These are phyloP conservation scores for Amphicarpaea edgeworthii DNA, from an alignment of 306 rosid species.

Conservation along the genomic window DNA sequence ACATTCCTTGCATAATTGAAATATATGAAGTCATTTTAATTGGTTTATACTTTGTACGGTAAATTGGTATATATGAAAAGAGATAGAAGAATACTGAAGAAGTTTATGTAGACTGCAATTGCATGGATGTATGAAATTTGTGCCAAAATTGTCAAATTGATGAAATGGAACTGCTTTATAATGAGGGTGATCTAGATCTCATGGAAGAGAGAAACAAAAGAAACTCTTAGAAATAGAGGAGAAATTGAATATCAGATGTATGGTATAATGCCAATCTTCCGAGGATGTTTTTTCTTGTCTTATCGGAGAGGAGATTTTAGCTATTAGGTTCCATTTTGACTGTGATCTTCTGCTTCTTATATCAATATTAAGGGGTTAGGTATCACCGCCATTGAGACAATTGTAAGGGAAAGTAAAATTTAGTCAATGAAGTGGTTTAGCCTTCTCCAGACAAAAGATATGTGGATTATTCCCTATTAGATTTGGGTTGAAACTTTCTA, in stretches of 20 bases:
- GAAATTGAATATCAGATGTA: slow-evolving; percentile 21
- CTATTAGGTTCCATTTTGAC: background rate
- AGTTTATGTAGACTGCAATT: slow-evolving; percentile 16
- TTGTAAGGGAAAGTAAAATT: background rate
- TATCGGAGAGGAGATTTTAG: background rate
- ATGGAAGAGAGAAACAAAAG: background rate
- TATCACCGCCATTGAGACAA: background rate
- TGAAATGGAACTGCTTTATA: slow-evolving; percentile 20
- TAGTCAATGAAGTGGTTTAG: background rate
- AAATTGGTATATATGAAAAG: background rate
- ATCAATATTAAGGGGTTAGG: background rate
- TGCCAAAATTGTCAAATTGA: background rate
- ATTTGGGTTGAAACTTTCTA: background rate
- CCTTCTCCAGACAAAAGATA: slow-evolving; percentile 8
- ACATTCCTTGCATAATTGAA: background rate
- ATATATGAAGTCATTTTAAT: background rate
- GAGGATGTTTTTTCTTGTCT: background rate
- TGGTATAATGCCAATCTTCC: background rate
- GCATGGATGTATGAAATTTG: background rate
- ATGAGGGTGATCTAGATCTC: background rate
- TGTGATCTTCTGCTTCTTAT: slow-evolving; percentile 14
- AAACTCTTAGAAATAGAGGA: slow-evolving; percentile 5
- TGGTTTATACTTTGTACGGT: background rate
- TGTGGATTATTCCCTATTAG: slow-evolving; percentile 7
- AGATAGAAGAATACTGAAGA: background rate